phyloP scores from a whole-genome alignment of 306 rosid species.

The Inga laurina region DNA sequence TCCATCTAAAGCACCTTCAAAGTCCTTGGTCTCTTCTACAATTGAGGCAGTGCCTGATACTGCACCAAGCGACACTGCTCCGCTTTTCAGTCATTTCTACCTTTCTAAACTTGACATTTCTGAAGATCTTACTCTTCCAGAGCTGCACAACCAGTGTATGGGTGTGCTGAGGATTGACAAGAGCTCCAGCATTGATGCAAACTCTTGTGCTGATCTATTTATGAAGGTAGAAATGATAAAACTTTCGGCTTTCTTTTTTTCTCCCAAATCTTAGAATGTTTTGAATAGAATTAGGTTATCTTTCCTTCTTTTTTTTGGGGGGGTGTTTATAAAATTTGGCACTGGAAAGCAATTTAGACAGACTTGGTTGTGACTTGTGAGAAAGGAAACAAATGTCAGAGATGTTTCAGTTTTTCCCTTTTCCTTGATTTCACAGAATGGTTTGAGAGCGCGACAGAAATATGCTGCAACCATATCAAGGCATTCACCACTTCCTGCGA shows the following conservation, averaged over 20 bases:
- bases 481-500: slow-evolving; percentile 60
- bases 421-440: slow-evolving; percentile 59
- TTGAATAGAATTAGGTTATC: not conserved
- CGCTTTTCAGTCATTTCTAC: slow-evolving; percentile 65
- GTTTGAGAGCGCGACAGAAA: slow-evolving; percentile 46
- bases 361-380: slow-evolving; percentile 1
- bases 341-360: not conserved
- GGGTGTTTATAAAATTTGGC: too few species aligned
- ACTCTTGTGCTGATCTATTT: slow-evolving; percentile 42
- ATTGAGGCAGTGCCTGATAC: slow-evolving; percentile 51
- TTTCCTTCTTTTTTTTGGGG: not conserved
- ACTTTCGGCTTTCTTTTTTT: slow-evolving; percentile 5
- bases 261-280: not conserved
- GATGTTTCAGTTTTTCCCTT: not conserved
- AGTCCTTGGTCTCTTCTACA: slow-evolving; percentile 39
- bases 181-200: slow-evolving; percentile 47
- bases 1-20: slow-evolving; percentile 56
- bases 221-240: slow-evolving; percentile 55
- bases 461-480: slow-evolving; percentile 42
- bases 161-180: slow-evolving; percentile 51
- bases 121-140: slow-evolving; percentile 58
- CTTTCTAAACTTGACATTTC: slow-evolving; percentile 94
- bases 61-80: slow-evolving; percentile 44
- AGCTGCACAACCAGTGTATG: slow-evolving; percentile 71
- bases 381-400: slow-evolving; percentile 21